phyloP scores from a whole-genome alignment of 192 early-diverging fungal species.

The Entomortierella lignicola region DNA sequence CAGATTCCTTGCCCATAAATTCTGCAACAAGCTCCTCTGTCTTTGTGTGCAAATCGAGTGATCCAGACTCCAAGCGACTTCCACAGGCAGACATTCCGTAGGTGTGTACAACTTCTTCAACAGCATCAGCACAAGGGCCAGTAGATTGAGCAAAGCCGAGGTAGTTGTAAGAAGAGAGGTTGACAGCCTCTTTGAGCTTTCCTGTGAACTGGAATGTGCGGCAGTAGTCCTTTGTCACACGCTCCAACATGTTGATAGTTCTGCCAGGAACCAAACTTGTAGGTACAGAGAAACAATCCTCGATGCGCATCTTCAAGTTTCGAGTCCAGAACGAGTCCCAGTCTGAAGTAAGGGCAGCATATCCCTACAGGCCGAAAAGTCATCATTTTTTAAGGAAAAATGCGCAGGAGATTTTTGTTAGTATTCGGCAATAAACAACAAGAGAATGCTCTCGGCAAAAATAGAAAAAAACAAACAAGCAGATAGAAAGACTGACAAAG shows the following conservation, averaged over 20 bases:
- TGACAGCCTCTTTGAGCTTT: constrained; percentile 80
- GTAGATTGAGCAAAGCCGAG: constrained; percentile 94
- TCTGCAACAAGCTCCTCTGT: constrained; percentile 88
- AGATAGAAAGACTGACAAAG: no score
- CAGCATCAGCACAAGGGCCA: constrained; percentile 95
- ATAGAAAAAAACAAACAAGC: no score
- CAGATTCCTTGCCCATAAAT: constrained; percentile 89
- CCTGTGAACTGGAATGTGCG: constrained; percentile 89
- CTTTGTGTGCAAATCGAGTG: constrained; percentile 71
- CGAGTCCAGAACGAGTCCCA: constrained; percentile 98
- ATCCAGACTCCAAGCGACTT: constrained; percentile 79
- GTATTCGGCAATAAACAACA: no score
- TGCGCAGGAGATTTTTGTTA: no score
- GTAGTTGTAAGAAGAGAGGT: constrained; percentile 98
- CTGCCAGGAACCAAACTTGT: constrained; percentile 93
- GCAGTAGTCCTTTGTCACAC: constrained; percentile 88
- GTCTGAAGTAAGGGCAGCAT: constrained; percentile 92
- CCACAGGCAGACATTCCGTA: constrained; percentile 79
- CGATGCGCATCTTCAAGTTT: constrained; percentile 82
- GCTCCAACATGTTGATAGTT: constrained; percentile 86
- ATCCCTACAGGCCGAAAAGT: constrained; percentile 66
- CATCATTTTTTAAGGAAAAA: neutral
- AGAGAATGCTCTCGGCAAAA: no score
- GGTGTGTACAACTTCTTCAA: constrained; percentile 78
- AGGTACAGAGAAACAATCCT: constrained; percentile 95